These are phyloP conservation scores for Penicillium sp. DNA, from an alignment of 2,329 filamentous ascomycete genomes.

Conservation along the genomic window DNA sequence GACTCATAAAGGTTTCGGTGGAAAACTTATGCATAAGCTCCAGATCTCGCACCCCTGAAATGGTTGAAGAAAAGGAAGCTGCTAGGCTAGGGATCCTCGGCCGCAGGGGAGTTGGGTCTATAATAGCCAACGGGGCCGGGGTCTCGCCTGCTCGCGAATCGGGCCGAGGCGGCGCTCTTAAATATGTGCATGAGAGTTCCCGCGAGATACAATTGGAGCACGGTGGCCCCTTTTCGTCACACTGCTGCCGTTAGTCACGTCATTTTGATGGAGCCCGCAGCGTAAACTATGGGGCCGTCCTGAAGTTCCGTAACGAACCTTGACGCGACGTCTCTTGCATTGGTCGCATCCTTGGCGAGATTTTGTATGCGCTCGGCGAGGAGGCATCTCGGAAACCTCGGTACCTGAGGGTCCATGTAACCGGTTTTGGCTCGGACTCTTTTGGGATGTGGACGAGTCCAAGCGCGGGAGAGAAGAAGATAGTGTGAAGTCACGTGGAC, in stretches of 20 bases:
- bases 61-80: slow-evolving; percentile 15
- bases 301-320: slow-evolving; percentile 28
- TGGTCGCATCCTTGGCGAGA: slow-evolving; percentile 44
- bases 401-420: slow-evolving; percentile 2
- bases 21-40: slow-evolving; percentile 55
- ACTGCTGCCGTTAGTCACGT: slow-evolving; percentile 27
- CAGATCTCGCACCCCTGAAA: slow-evolving; percentile 40
- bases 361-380: slow-evolving; percentile 43
- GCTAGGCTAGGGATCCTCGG: slow-evolving; percentile 17
- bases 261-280: slow-evolving; percentile 5
- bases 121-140: slow-evolving; percentile 4
- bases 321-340: slow-evolving; percentile 44
- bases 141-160: slow-evolving; percentile 5
- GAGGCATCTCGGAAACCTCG: slow-evolving; percentile 30
- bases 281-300: neutral
- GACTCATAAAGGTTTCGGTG: slow-evolving; percentile 46
- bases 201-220: slow-evolving; percentile 40
- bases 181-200: slow-evolving; percentile 34
- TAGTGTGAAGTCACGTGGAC: slow-evolving; percentile 4
- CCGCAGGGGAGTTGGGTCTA: slow-evolving; percentile 11
- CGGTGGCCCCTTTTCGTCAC: slow-evolving; percentile 41
- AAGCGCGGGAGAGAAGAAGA: slow-evolving; percentile 4
- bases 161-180: slow-evolving; percentile 21
- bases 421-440: slow-evolving; percentile 5
- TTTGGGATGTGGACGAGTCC: neutral